Base-by-base conservation (phyloP, 1,139 yeast genomes). In the Pneumocystis wakefieldiae region DNA sequence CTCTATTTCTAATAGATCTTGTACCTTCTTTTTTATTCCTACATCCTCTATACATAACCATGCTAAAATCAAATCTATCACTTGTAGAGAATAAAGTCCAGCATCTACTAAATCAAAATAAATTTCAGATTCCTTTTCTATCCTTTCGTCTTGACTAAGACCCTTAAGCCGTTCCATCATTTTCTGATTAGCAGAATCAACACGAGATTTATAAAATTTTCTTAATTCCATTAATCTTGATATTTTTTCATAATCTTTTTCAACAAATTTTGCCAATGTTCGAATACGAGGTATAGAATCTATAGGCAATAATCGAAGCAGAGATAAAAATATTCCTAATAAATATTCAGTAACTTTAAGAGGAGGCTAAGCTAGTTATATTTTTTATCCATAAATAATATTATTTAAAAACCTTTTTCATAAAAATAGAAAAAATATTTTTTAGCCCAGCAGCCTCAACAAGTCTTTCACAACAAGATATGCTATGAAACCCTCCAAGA, bases 41-140 rank as follows among this genome's bases (percentile, higher is more conserved):
- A 24, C 67, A 37, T 70, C 71, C 32, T 73, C 74, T 14, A 69
- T 68, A 28, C 66, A 29, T n/a, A 72, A 65, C 75, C 75, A 73
- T 0, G 70, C 70, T n/a, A 72, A 64, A 10, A 71, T 67, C 3
- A 66, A 62, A 60, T 70, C 72, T 15, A 70, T 66, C 36, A 67
- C 62, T 48, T 68, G 70, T 39, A 70, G 63, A 7, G 65, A 59
- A 35, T 67, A 68, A n/a, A 68, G 66, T 3, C 74, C 75, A 1
- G 68, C 69, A n/a, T 69, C 72, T 59, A 67, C 64, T 59, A 69
- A 65, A n/a, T 62, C 66, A 14, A 69, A 62, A 59, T 69, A 68
- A 64, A 66, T 65, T 41, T 67, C 69, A 4, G 69, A 64, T 39
- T 68, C 68, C 6, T 62, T 61, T n/a, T 65, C 70, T 28, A 62